These are phyloP conservation scores for Auriscalpium microsporum DNA, from an alignment of 768 basidiomycete species.

Conservation along the genomic window DNA sequence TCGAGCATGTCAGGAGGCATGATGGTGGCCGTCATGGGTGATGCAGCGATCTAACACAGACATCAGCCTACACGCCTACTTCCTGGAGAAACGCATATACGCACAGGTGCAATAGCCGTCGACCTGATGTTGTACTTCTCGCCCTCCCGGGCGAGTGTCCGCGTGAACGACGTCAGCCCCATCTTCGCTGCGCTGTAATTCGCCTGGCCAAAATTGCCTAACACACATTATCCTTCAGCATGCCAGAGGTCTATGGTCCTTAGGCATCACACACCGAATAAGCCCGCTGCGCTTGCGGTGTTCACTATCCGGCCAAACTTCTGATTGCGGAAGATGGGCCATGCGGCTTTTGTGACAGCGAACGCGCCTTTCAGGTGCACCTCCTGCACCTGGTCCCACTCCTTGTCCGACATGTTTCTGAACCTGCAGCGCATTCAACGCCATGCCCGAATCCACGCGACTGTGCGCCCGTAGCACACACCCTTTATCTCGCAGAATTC, in stretches of 20 bases:
- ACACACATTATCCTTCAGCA: not conserved
- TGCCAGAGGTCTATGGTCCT: not conserved
- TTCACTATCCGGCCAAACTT: constrained; percentile 93
- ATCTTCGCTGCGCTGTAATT: constrained; percentile 99
- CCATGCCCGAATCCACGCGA: not conserved
- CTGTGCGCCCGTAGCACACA: constrained; percentile 22
- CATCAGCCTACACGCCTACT: not conserved
- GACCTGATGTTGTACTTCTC: constrained; percentile 85
- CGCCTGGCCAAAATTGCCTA: constrained; percentile 92
- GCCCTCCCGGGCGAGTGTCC: constrained; percentile 88
- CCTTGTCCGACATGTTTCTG: constrained; percentile 95
- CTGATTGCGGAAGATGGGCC: constrained; percentile 92
- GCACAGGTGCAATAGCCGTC: constrained; percentile 82
- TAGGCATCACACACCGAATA: constrained; percentile 56
- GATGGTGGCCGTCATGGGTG: constrained; percentile 90
- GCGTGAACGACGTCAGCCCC: constrained; percentile 88
- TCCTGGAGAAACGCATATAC: constrained; percentile 18
- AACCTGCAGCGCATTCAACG: constrained; percentile 41
- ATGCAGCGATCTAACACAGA: constrained; percentile 72
- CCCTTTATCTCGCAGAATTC: constrained; percentile 79
- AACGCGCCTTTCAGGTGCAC: constrained; percentile 95
- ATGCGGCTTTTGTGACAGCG: constrained; percentile 87
- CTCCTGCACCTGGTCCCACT: constrained; percentile 81
- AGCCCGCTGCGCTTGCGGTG: constrained; percentile 88
- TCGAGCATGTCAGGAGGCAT: constrained; percentile 92